These are phyloP conservation scores for Penicillium verhagenii DNA, from an alignment of 495 filamentous ascomycete species.

Conservation along the genomic window DNA sequence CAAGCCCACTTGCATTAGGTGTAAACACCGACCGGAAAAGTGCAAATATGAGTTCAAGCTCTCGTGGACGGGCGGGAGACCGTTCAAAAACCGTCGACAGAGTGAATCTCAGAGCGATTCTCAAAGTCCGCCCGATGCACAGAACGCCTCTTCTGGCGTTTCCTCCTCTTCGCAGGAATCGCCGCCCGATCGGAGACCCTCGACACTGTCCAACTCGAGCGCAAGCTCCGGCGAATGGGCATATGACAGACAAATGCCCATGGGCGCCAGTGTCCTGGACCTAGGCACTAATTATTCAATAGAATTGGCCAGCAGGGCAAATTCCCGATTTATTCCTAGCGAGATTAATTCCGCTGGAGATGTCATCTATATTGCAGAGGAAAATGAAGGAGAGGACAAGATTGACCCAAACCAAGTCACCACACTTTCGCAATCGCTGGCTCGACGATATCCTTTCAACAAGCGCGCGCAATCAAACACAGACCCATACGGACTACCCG, in stretches of 20 bases:
- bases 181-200: neutral
- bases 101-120: neutral
- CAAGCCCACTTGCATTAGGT: slow-evolving; percentile 5
- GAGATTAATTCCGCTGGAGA: neutral
- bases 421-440: neutral
- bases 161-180: neutral
- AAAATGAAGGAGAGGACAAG: neutral
- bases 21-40: slow-evolving; percentile 9
- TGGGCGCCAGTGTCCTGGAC: neutral
- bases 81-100: slow-evolving; percentile 6
- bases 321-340: neutral
- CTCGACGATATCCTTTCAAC: neutral
- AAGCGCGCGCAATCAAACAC: neutral
- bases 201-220: neutral
- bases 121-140: neutral
- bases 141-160: neutral
- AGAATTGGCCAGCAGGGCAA: neutral
- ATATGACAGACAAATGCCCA: neutral
- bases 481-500: neutral
- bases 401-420: neutral
- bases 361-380: neutral
- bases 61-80: slow-evolving; percentile 8
- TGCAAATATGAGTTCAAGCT: slow-evolving; percentile 13
- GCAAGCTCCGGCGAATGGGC: neutral
- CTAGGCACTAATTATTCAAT: neutral